Percentiles rank a stretch among this genome's conserved stretches.
Conservation (phyloP, 768 basidiomycete genomes). For the Boletus sp. region DNA sequence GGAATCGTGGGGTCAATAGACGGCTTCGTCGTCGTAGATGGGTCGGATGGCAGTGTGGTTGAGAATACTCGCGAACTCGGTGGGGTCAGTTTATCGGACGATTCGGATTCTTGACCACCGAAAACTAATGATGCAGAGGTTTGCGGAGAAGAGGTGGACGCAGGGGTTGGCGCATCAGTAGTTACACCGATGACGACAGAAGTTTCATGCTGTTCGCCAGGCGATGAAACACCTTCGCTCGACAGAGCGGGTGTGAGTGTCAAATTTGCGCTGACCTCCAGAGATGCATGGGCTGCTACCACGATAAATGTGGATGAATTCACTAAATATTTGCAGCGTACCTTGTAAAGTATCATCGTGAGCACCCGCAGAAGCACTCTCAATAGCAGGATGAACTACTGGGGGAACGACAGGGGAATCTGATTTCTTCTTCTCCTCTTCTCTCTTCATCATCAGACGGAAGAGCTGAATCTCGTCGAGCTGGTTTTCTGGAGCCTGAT, state of each 20-base stretch:
- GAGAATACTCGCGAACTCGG: slow-evolving; percentile 39
- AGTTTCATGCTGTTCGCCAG: slow-evolving; percentile 14
- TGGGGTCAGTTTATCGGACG: slow-evolving; percentile 16
- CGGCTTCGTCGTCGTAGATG: slow-evolving; percentile 14
- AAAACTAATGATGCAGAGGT: neutral
- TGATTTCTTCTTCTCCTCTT: slow-evolving; percentile 51
- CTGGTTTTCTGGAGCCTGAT: slow-evolving; percentile 33
- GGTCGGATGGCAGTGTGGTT: slow-evolving; percentile 27
- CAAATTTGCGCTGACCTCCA: slow-evolving; percentile 10
- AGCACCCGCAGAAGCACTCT: slow-evolving; percentile 10
- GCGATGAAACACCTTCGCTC: slow-evolving; percentile 11
- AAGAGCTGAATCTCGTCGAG: slow-evolving; percentile 85
- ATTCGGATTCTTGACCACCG: slow-evolving; percentile 20
- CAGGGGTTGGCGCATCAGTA: slow-evolving; percentile 2
- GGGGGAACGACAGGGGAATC: slow-evolving; percentile 17
- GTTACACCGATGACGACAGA: neutral
- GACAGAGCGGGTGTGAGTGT: neutral
- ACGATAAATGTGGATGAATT: slow-evolving; percentile 13
- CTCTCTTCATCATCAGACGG: slow-evolving; percentile 79
- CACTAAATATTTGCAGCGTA: slow-evolving; percentile 6
- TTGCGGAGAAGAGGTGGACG: slow-evolving; percentile 16
- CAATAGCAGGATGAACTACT: slow-evolving; percentile 2
- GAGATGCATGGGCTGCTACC: slow-evolving; percentile 6
- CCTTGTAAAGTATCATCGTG: slow-evolving; percentile 19
- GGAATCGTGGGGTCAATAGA: slow-evolving; percentile 43